Evolutionary conservation across 306 rosid species (phyloP).

Genomic region (Castanopsis chinensis): DNA sequence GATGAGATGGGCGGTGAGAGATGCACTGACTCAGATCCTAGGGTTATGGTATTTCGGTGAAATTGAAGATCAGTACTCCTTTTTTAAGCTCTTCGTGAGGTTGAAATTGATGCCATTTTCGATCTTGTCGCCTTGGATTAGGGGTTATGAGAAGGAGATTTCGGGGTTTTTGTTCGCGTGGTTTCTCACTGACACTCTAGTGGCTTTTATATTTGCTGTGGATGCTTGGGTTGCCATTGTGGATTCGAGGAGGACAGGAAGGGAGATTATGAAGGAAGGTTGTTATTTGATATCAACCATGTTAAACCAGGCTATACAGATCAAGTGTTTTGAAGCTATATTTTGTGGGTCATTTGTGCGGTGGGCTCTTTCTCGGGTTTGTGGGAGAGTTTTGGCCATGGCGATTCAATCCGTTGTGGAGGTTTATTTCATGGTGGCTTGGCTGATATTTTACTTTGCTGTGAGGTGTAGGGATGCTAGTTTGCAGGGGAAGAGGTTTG

Average conservation of each 20-base stretch:
- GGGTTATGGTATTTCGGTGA: constrained; percentile 97
- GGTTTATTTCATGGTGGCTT: constrained; percentile 89
- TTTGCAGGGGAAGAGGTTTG: constrained; percentile 63
- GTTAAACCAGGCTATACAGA: constrained; percentile 72
- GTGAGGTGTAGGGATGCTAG: constrained; percentile 71
- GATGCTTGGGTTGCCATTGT: constrained; percentile 95
- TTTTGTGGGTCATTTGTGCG: constrained; percentile 69
- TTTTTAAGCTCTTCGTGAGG: constrained; percentile 90
- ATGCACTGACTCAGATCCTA: constrained; percentile 89
- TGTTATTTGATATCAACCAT: constrained; percentile 69
- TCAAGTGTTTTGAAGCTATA: constrained; percentile 76
- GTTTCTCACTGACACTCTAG: constrained; percentile 69
- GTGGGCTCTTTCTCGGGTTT: constrained; percentile 48
- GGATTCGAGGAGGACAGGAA: constrained; percentile 83
- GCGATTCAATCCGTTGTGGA: constrained; percentile 80
- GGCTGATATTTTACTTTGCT: constrained; percentile 82
- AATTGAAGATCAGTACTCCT: constrained; percentile 92
- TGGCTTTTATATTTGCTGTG: constrained; percentile 75
- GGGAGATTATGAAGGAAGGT: constrained; percentile 91
- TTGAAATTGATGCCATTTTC: constrained; percentile 96
- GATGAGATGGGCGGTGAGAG: constrained; percentile 98
- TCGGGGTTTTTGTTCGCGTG: constrained; percentile 77
- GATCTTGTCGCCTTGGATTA: constrained; percentile 82
- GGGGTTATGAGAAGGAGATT: constrained; percentile 84
- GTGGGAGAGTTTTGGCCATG: constrained; percentile 64